Conservation (phyloP, 78 protist species). For the Dictyostelium intermedium region DNA sequence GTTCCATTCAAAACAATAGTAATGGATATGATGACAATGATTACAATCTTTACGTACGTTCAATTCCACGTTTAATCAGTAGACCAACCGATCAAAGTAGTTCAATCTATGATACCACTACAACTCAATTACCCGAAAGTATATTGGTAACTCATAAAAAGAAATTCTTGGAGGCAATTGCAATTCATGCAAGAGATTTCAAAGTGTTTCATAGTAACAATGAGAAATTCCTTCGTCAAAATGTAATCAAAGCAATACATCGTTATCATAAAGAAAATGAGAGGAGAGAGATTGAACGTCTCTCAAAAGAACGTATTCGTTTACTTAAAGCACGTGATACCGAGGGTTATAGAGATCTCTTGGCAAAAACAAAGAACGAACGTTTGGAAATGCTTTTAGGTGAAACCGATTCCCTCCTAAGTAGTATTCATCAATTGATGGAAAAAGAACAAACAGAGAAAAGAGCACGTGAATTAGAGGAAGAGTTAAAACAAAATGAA, state of each 20-base stretch:
- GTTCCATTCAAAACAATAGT: background rate
- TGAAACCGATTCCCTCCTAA: conserved; percentile 60
- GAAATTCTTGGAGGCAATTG: conserved; percentile 52
- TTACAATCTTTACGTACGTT: conserved; percentile 20
- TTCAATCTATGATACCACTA: background rate
- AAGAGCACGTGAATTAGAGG: conserved; percentile 13
- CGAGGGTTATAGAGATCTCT: conserved; percentile 74
- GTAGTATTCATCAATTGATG: conserved; percentile 42
- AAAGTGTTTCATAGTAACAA: conserved; percentile 37
- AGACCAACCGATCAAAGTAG: background rate
- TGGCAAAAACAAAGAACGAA: conserved; percentile 71
- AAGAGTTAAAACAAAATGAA: background rate
- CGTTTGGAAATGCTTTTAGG: conserved; percentile 60
- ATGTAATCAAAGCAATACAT: background rate
- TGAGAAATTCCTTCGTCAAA: conserved; percentile 11
- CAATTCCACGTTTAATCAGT: conserved; percentile 33
- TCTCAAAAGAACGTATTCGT: conserved; percentile 48
- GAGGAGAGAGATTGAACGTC: conserved; percentile 38
- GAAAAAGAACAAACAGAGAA: conserved; percentile 67
- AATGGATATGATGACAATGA: background rate
- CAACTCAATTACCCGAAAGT: background rate
- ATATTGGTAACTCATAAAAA: conserved; percentile 8
- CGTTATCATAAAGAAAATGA: conserved; percentile 39
- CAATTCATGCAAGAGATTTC: conserved; percentile 57
- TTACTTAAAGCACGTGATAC: conserved; percentile 40